Base-by-base conservation (phyloP, 345 rosid species). In the Fremontodendron californicum region DNA sequence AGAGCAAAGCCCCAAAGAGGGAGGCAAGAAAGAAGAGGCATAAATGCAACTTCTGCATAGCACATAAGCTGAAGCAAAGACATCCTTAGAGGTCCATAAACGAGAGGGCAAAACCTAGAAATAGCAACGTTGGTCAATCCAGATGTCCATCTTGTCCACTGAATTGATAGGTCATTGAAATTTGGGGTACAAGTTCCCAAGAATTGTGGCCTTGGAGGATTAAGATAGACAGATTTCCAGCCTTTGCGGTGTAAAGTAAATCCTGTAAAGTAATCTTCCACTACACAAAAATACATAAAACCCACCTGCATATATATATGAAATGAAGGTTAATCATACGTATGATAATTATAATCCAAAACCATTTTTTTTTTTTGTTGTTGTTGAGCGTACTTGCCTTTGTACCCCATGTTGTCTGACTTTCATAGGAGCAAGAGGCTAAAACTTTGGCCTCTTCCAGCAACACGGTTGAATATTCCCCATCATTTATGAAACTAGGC, bases 221-320 rank as follows among this genome's bases (percentile, higher is more conserved):
- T 3, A 13, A 74, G 64, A 70, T 76, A 88, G 2, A 78, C 83
- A 1, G 89, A 86, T 48, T 15, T 81, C 89, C 87, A 84, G 5
- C 91, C 86, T 35, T 78, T 69, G 77, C 83, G 78, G 55, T 78
- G 88, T 54, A 83, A 45, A 11, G 9, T 75, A 57, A 78, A 78
- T 19, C 88, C 75, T 2, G 89, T 88, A 69, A 86, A 80, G 73
- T 15, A 72, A 75, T 88, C 91, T 77, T 88, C 91, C 9, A 79
- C 29, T 27, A 88, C 83, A n/a, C 79, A 74, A 39, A 54, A 2
- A 61, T 88, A 84, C 80, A 61, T 8, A 57, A 86, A 86, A 6
- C 91, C 86, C 0, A 88, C 83, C 91, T 88, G 78, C 52, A 43
- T 3, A 60, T n/a, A n/a, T n/a, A n/a, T 29, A 25, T 12, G 64